phyloP scores from a whole-genome alignment of 352 stramenopile genomes.

The Phytophthora niederhauseri region DNA sequence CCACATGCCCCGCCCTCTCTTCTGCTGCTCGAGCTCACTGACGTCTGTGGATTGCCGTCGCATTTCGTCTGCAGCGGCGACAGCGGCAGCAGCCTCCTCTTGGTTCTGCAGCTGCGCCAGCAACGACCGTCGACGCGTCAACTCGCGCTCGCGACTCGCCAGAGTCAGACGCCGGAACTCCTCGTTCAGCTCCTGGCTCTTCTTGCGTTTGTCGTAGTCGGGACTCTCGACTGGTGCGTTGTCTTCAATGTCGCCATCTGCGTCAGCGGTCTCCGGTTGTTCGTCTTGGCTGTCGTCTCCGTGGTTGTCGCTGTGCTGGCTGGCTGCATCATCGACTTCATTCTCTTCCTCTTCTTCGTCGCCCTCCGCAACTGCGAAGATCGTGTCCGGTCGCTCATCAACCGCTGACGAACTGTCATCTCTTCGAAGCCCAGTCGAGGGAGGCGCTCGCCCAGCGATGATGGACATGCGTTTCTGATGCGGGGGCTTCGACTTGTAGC shows the following conservation, averaged over 20 bases:
- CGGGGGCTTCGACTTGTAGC: constrained; percentile 11
- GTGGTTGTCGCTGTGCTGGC: neutral
- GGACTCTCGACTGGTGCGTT: constrained; percentile 3
- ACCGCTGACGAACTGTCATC: neutral
- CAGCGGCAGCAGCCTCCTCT: constrained; percentile 1
- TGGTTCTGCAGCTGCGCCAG: constrained; percentile 22
- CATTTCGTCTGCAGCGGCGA: neutral
- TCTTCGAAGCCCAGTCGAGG: neutral
- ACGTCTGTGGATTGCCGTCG: constrained; percentile 1
- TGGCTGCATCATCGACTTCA: constrained; percentile 1
- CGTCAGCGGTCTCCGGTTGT: constrained; percentile 8
- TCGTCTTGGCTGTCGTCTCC: constrained; percentile 5
- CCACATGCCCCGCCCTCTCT: neutral
- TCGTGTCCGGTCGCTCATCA: neutral
- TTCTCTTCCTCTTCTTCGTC: constrained; percentile 28
- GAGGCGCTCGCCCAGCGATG: constrained; percentile 24
- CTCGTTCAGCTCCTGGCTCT: constrained; percentile 22
- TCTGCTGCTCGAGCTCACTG: neutral
- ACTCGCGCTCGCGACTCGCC: constrained; percentile 20
- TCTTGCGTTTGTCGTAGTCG: neutral
- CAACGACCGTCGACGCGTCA: constrained; percentile 4
- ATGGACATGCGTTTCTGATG: constrained; percentile 34
- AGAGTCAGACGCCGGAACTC: constrained; percentile 25
- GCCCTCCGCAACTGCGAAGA: constrained; percentile 23
- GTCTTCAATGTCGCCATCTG: constrained; percentile 10